phyloP scores from a whole-genome alignment of 495 filamentous ascomycete species.

The Hapsidospora chrysogenum region DNA sequence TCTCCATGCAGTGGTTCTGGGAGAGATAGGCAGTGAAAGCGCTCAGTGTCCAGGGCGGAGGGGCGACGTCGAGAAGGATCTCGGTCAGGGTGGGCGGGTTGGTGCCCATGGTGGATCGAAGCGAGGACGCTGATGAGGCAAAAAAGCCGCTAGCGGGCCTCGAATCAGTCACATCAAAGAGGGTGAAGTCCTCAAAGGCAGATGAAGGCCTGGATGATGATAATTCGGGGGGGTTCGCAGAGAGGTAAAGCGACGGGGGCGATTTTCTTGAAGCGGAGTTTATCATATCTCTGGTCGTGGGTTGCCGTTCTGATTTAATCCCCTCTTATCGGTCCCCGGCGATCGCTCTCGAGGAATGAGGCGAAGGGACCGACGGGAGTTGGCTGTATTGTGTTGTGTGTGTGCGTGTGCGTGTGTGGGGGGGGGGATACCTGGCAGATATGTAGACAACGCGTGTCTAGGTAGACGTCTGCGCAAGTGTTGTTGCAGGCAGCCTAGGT shows the following conservation, averaged over 20 bases:
- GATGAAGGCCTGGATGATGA: slow-evolving; percentile 4
- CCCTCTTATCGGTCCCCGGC: too few relatives aligned
- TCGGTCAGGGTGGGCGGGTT: slow-evolving; percentile 73
- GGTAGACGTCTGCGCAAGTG: too few relatives aligned
- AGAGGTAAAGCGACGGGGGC: slow-evolving; percentile 18
- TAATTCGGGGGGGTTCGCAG: slow-evolving; percentile 22
- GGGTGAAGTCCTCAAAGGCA: slow-evolving; percentile 3
- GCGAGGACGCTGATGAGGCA: slow-evolving; percentile 29
- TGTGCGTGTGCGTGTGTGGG: too few relatives aligned
- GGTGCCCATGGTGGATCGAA: slow-evolving; percentile 7
- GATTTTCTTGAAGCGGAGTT: too few relatives aligned
- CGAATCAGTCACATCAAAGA: slow-evolving; percentile 1
- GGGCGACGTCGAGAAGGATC: slow-evolving; percentile 72
- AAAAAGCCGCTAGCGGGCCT: neutral
- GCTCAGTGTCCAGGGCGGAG: slow-evolving; percentile 78
- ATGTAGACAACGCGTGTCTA: too few relatives aligned
- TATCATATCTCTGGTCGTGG: too few relatives aligned
- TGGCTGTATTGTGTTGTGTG: too few relatives aligned
- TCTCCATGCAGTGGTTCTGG: slow-evolving; percentile 95
- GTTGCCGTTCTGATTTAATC: too few relatives aligned
- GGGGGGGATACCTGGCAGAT: too few relatives aligned
- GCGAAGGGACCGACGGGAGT: too few relatives aligned
- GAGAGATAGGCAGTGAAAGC: slow-evolving; percentile 97
- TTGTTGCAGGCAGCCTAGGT: too few relatives aligned
- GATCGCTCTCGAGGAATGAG: too few relatives aligned